phyloP scores from a whole-genome alignment of 164 flowering plant species.

The Macadamia integrifolia region DNA sequence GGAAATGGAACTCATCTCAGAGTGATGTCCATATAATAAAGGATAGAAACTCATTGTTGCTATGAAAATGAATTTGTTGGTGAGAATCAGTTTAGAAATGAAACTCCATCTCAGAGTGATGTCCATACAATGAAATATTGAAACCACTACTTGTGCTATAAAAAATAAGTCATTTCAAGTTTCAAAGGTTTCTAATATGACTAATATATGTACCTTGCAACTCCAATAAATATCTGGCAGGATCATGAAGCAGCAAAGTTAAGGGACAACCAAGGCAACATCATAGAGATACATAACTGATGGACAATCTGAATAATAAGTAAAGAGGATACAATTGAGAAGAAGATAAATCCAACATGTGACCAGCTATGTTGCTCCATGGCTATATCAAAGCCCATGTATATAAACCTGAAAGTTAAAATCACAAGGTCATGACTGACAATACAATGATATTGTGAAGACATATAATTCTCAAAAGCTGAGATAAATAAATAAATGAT shows the following conservation, averaged over 20 bases:
- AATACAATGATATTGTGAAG: background rate
- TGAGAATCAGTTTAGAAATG: background rate
- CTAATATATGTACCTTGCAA: slow-evolving; percentile 69
- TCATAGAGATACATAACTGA: background rate
- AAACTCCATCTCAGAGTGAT: background rate
- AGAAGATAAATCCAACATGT: slow-evolving; percentile 94
- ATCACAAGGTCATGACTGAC: slow-evolving; percentile 8
- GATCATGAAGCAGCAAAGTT: slow-evolving; percentile 27
- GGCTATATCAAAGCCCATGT: slow-evolving; percentile 99
- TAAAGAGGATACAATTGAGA: slow-evolving; percentile 94
- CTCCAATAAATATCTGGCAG: slow-evolving; percentile 65
- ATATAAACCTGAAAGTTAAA: slow-evolving; percentile 70
- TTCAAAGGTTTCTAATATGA: background rate
- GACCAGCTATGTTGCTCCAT: slow-evolving; percentile 99
- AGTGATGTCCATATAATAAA: background rate
- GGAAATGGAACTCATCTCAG: background rate
- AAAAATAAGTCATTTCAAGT: background rate
- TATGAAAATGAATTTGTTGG: too few species aligned
- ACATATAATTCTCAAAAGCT: slow-evolving; percentile 1
- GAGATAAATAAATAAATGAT: slow-evolving; percentile 2
- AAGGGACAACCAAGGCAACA: slow-evolving; percentile 33
- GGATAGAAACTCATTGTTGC: background rate
- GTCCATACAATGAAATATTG: background rate
- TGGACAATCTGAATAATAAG: slow-evolving; percentile 1
- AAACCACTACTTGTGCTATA: too few species aligned